phyloP scores from a whole-genome alignment of 805 yeast genomes.

The Metschnikowia lunata region DNA sequence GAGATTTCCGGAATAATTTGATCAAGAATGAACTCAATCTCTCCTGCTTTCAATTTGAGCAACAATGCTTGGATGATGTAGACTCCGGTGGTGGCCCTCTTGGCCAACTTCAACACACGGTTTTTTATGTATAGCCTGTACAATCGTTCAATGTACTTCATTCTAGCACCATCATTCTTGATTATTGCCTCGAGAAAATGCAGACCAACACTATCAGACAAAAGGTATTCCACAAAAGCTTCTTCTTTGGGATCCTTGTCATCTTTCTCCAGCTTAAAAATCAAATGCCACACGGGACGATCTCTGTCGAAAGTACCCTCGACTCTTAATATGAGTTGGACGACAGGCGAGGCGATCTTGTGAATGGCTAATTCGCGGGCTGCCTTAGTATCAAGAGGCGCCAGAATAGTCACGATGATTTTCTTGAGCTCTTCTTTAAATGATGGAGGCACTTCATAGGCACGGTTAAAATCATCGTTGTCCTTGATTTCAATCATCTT shows the following conservation, averaged over 20 bases:
- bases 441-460: slow-evolving; percentile 65
- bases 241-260: slow-evolving; percentile 60
- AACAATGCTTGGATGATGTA: slow-evolving; percentile 73
- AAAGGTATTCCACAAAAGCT: slow-evolving; percentile 75
- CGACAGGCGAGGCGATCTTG: slow-evolving; percentile 80
- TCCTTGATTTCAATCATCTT: slow-evolving; percentile 88
- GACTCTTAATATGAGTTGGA: slow-evolving; percentile 70
- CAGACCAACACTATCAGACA: slow-evolving; percentile 88
- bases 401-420: slow-evolving; percentile 39
- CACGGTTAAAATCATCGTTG: slow-evolving; percentile 60
- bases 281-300: slow-evolving; percentile 62
- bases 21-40: slow-evolving; percentile 60
- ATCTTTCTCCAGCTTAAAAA: slow-evolving; percentile 49
- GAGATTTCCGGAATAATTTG: slow-evolving; percentile 63
- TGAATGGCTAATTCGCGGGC: slow-evolving; percentile 75
- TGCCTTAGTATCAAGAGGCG: slow-evolving; percentile 29
- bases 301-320: slow-evolving; percentile 79
- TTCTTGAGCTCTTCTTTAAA: slow-evolving; percentile 59
- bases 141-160: slow-evolving; percentile 65
- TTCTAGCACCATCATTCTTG: slow-evolving; percentile 54
- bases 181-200: slow-evolving; percentile 80
- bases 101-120: slow-evolving; percentile 67
- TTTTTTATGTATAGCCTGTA: slow-evolving; percentile 69
- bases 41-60: slow-evolving; percentile 56
- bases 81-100: slow-evolving; percentile 79